Evolutionary conservation across 352 stramenopile species (phyloP), one percentile per base, ranked within the genome.

Genomic region (Phytophthora tubulina): DNA sequence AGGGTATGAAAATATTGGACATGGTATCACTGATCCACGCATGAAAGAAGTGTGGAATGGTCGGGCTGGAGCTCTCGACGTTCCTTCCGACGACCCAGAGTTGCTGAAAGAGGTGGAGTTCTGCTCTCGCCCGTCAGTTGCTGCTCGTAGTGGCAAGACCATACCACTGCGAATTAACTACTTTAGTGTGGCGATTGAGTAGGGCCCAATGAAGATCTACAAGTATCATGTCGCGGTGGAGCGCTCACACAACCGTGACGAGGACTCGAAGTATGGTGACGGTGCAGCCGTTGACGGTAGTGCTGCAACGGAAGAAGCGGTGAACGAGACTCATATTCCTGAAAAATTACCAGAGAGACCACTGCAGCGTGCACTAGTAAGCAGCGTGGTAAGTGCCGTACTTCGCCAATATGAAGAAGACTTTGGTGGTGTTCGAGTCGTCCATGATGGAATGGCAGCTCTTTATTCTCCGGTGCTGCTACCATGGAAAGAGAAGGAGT

Each of bases 221-320:
- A 86, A 90, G 64, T 89, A 89, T 65, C 79, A 89, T 49, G 76
- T 86, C 7, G 41, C 59, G 0, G 79, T 90, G 14, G 63, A 80
- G 41, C 71, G 67, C 13, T 67, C 75, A 27, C 21, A 27, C 21
- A 27, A 27, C 21, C 21, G 21, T 27, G 21, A 27, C 21, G 21
- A 27, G 6, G 53, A 63, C 2, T n/a, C 52, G 9, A 84, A 74
- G 61, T 88, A 85, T 41, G 78, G 75, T 0, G 36, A 42, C 14
- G 6, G 36, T 42, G 36, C 10, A 13, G 36, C 14, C 36, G 14
- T 42, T 42, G 36, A 42, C 36, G 21, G 21, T 27, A 27, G 21
- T 27, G 36, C 36, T 42, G 36, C 36, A 10, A 42, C 14, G 9
- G 36, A 42, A 27, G 21, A 27, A 27, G 21, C 21, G 21, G 21